phyloP scores from a whole-genome alignment of 2,329 filamentous ascomycete genomes.

The Camillea tinctor region DNA sequence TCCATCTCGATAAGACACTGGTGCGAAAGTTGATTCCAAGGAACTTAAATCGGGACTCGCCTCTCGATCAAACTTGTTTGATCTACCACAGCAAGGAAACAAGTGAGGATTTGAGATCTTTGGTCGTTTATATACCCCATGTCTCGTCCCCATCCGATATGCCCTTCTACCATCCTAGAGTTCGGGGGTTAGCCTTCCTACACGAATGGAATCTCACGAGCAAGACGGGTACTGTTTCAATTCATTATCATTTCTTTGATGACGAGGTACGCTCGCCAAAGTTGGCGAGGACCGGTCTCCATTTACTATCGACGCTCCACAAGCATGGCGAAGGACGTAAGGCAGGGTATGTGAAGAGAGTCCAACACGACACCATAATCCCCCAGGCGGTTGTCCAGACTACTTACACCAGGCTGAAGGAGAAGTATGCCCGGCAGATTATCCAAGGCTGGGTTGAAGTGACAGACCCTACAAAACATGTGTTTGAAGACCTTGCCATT shows the following conservation, averaged over 20 bases:
- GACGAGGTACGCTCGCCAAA: conserved; percentile 38
- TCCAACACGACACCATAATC: conserved; percentile 79
- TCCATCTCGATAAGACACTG: conserved; percentile 59
- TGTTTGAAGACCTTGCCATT: conserved; percentile 91
- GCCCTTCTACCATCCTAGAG: conserved; percentile 85
- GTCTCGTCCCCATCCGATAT: conserved; percentile 58
- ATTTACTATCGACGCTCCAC: conserved; percentile 65
- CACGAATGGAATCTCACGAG: conserved; percentile 59
- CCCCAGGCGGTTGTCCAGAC: conserved; percentile 76
- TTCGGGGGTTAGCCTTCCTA: conserved; percentile 72
- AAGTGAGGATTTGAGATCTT: conserved; percentile 38
- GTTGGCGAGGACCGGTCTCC: conserved; percentile 65
- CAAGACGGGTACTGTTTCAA: conserved; percentile 50
- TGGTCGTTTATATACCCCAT: conserved; percentile 81
- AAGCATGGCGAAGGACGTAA: conserved; percentile 69
- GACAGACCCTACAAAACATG: conserved; percentile 86
- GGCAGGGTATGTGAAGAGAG: conserved; percentile 73
- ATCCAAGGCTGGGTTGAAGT: conserved; percentile 79
- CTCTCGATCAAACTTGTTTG: conserved; percentile 80
- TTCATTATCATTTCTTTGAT: conserved; percentile 59
- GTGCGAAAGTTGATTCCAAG: conserved; percentile 78
- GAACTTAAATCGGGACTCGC: conserved; percentile 72
- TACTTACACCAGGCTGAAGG: conserved; percentile 77
- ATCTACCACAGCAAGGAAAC: conserved; percentile 51
- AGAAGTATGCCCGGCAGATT: conserved; percentile 69